Evolutionary conservation across 2,329 filamentous ascomycete genomes (phyloP).

Genomic region (Phyllosticta paracitricarpa): DNA sequence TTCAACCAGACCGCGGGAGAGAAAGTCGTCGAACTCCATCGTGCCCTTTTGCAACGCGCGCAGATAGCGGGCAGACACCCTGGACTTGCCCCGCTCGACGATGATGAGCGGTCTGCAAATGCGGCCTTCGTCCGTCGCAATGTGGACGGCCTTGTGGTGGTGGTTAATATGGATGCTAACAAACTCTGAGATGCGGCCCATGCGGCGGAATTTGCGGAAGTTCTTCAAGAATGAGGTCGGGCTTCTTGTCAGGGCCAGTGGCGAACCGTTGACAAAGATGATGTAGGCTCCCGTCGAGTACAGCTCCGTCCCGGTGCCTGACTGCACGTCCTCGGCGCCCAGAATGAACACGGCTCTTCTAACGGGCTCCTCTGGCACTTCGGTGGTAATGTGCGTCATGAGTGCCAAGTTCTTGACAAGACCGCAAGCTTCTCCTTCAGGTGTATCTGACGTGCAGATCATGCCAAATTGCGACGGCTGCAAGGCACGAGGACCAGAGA

Average conservation of each 20-base stretch:
- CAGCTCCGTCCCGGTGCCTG: constrained; percentile 75
- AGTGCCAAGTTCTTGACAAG: constrained; percentile 94
- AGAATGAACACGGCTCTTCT: constrained; percentile 77
- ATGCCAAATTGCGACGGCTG: constrained; percentile 98
- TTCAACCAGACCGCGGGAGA: constrained; percentile 82
- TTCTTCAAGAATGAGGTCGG: constrained; percentile 78
- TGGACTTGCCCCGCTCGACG: constrained; percentile 77
- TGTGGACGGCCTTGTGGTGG: constrained; percentile 83
- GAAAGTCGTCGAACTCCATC: constrained; percentile 87
- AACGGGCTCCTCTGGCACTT: constrained; percentile 86
- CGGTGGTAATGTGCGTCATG: constrained; percentile 98
- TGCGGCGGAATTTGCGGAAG: constrained; percentile 79
- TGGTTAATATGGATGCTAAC: constrained; percentile 94
- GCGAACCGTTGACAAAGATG: constrained; percentile 92
- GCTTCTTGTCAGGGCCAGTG: constrained; percentile 73
- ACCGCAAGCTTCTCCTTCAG: constrained; percentile 96
- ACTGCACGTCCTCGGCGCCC: constrained; percentile 72
- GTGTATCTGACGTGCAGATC: constrained; percentile 93
- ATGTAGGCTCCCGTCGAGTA: constrained; percentile 77
- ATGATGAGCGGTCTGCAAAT: constrained; percentile 95
- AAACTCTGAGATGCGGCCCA: constrained; percentile 89
- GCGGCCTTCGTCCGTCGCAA: constrained; percentile 92
- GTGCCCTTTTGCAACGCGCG: constrained; percentile 72
- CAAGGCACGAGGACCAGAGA: constrained; percentile 86
- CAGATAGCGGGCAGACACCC: constrained; percentile 68